phyloP scores from a whole-genome alignment of 495 filamentous ascomycete genomes.

The Aspergillus carlsbadensis region DNA sequence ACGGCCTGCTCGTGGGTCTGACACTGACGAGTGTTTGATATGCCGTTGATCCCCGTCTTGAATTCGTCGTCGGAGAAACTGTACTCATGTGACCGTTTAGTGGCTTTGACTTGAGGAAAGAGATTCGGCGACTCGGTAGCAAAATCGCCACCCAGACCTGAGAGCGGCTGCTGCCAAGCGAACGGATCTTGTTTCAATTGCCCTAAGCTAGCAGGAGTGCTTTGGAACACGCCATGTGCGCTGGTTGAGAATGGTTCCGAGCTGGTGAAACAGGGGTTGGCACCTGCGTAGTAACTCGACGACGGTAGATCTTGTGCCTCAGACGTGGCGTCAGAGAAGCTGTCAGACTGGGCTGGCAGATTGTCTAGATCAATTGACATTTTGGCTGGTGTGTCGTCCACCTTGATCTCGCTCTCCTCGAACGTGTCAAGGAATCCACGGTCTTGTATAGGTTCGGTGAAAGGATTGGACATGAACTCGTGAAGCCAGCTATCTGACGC shows the following conservation, averaged over 20 bases:
- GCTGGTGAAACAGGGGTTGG: neutral
- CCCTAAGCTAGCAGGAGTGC: neutral
- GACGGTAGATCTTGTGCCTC: slow-evolving; percentile 4
- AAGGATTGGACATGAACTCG: slow-evolving; percentile 25
- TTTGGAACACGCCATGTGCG: neutral
- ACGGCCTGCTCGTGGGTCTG: slow-evolving; percentile 23
- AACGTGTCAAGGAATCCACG: slow-evolving; percentile 17
- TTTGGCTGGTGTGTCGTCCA: neutral
- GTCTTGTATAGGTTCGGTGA: slow-evolving; percentile 15
- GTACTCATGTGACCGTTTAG: slow-evolving; percentile 4
- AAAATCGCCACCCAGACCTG: slow-evolving; percentile 3
- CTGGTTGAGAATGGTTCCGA: neutral
- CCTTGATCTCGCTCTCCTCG: slow-evolving; percentile 8
- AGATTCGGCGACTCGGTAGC: neutral
- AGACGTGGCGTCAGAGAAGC: neutral
- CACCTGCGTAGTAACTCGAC: slow-evolving; percentile 1
- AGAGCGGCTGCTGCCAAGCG: slow-evolving; percentile 14
- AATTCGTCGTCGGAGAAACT: neutral
- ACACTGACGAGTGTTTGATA: slow-evolving; percentile 15
- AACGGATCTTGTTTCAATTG: slow-evolving; percentile 5
- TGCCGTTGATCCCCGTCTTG: neutral
- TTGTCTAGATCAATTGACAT: slow-evolving; percentile 2
- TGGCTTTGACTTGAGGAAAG: neutral
- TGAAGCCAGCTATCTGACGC: slow-evolving; percentile 33
- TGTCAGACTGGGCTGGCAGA: neutral